Conservation (phyloP, 2,329 filamentous ascomycete genomes). For the Achaetomium macrosporum region DNA sequence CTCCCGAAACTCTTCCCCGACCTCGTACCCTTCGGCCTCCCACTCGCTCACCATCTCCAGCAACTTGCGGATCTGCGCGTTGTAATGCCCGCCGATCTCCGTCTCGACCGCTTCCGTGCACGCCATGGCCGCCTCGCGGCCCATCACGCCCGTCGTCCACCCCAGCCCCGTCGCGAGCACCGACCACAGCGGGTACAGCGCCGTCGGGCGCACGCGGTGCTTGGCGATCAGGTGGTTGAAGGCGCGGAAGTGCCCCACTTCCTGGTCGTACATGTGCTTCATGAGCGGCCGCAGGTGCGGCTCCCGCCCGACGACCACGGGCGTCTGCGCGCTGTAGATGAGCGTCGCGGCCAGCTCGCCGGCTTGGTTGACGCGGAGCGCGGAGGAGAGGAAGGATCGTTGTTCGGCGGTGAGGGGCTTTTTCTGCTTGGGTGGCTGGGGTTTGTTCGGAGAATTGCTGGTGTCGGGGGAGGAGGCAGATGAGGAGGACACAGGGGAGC, state of each 20-base stretch:
- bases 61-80: constrained; percentile 77
- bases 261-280: constrained; percentile 98
- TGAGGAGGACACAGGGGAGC: not conserved
- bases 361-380: constrained; percentile 89
- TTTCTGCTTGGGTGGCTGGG: constrained; percentile 42
- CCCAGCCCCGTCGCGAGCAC: constrained; percentile 73
- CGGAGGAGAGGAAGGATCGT: constrained; percentile 48
- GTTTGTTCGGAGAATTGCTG: not conserved
- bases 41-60: constrained; percentile 75
- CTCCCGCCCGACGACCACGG: constrained; percentile 70
- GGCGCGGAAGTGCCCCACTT: constrained; percentile 76
- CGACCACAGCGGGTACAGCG: constrained; percentile 87
- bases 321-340: constrained; percentile 87
- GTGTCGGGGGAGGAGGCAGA: not conserved
- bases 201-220: constrained; percentile 87
- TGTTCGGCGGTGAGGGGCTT: constrained; percentile 61
- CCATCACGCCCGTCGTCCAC: constrained; percentile 84
- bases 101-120: constrained; percentile 98
- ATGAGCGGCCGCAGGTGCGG: constrained; percentile 86
- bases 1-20: constrained; percentile 69
- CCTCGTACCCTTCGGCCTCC: constrained; percentile 69
- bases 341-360: constrained; percentile 94
- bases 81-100: constrained; percentile 95
- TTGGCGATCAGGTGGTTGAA: constrained; percentile 80
- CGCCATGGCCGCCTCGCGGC: constrained; percentile 93